A percentile compares a stretch with the other conserved stretches of the same genome.
These are phyloP conservation scores for Ophiostoma ulmi DNA, from an alignment of 2,329 filamentous ascomycete species.

Conservation along the genomic window DNA sequence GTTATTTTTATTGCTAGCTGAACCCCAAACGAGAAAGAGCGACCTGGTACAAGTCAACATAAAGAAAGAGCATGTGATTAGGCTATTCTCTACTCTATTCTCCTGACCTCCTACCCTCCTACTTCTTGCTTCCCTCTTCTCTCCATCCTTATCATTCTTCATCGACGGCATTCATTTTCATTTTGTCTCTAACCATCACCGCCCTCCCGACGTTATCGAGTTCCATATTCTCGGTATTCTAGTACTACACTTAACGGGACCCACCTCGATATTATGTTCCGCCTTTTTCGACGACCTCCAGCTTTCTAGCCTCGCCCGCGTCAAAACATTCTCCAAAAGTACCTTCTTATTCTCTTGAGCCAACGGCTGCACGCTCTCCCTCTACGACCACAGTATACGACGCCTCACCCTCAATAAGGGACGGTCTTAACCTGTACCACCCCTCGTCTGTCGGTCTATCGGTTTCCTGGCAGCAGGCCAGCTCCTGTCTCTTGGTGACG, in stretches of 20 bases:
- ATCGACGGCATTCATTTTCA: no score
- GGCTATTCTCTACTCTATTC: neutral
- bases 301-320: neutral
- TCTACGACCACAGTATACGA: neutral
- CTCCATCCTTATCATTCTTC: neutral
- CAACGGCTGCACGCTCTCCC: neutral
- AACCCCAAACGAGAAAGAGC: neutral
- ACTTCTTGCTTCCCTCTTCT: neutral
- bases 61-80: neutral
- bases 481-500: conserved; percentile 5
- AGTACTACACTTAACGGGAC: neutral
- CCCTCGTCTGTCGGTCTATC: neutral
- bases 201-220: neutral
- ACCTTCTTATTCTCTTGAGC: neutral
- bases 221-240: neutral
- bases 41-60: neutral
- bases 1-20: neutral
- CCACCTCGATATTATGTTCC: neutral
- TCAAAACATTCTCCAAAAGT: neutral
- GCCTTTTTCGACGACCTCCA: conserved; percentile 2
- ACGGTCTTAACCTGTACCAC: neutral
- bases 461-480: neutral
- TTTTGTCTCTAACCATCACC: neutral
- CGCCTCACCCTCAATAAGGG: neutral
- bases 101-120: neutral